Conservation (phyloP, 768 basidiomycete genomes). For the Tephrocybe sp. region DNA sequence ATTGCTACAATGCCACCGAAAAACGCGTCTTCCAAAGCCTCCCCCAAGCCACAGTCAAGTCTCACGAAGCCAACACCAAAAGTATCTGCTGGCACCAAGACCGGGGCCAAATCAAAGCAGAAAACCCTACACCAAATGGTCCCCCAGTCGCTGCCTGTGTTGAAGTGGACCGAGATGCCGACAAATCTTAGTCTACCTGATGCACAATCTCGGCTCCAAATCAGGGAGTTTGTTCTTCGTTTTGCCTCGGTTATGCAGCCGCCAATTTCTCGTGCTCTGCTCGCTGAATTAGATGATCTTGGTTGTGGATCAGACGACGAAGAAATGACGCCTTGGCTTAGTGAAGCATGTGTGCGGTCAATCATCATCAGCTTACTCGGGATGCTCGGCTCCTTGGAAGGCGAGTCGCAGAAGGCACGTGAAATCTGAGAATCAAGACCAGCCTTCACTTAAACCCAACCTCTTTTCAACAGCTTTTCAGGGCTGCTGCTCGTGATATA, state of each 20-base stretch:
- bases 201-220: slow-evolving; percentile 60
- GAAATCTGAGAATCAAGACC: too few relatives aligned
- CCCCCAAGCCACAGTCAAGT: neutral
- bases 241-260: slow-evolving; percentile 54
- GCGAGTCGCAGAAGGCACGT: slow-evolving; percentile 34
- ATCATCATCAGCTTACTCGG: slow-evolving; percentile 62
- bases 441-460: neutral
- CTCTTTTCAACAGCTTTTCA: slow-evolving; percentile 32
- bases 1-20: slow-evolving; percentile 6
- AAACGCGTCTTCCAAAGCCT: neutral
- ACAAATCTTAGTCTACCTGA: slow-evolving; percentile 41
- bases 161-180: slow-evolving; percentile 54
- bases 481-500: slow-evolving; percentile 48
- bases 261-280: slow-evolving; percentile 37
- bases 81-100: neutral
- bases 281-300: slow-evolving; percentile 65
- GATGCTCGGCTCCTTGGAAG: slow-evolving; percentile 45
- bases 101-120: slow-evolving; percentile 20
- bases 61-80: neutral
- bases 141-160: slow-evolving; percentile 38
- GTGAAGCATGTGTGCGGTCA: slow-evolving; percentile 61
- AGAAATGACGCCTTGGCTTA: slow-evolving; percentile 54
- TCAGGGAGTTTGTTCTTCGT: slow-evolving; percentile 72
- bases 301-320: slow-evolving; percentile 35
- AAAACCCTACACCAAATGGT: slow-evolving; percentile 26